These are phyloP conservation scores for Ambrosia hybrid DNA, from an alignment of 140 eudicot species.

Conservation along the genomic window DNA sequence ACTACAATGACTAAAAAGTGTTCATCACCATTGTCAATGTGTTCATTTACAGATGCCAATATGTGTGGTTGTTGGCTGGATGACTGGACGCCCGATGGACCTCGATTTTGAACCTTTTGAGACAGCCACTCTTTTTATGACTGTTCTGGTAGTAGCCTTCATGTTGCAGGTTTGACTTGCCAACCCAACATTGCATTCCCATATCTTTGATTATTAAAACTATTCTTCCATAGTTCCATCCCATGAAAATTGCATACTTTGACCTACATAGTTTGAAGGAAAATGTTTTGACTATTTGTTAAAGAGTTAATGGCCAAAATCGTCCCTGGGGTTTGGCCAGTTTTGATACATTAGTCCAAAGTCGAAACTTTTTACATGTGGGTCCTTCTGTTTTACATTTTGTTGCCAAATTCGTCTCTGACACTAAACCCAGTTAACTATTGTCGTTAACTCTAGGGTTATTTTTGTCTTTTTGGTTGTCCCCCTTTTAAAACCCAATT, in stretches of 20 bases:
- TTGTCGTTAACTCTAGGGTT: too few relatives aligned
- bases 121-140: constrained; percentile 68
- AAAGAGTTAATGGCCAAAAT: too few relatives aligned
- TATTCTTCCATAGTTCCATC: constrained; percentile 13
- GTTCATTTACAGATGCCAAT: constrained; percentile 58
- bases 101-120: constrained; percentile 72
- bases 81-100: constrained; percentile 66
- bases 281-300: background rate
- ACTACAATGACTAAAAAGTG: constrained; percentile 2
- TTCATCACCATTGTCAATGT: background rate
- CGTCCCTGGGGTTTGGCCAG: too few relatives aligned
- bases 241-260: background rate
- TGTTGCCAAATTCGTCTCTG: too few relatives aligned
- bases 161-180: constrained; percentile 65
- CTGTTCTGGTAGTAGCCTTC: constrained; percentile 72
- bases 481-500: too few relatives aligned
- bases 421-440: too few relatives aligned
- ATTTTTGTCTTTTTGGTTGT: too few relatives aligned
- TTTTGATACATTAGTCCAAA: too few relatives aligned
- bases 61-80: constrained; percentile 77
- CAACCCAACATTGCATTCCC: constrained; percentile 7
- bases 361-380: too few relatives aligned
- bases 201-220: background rate
- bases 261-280: background rate
- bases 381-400: too few relatives aligned